Conservation (phyloP, 139 green algal species). For the Micromonas pusilla region DNA sequence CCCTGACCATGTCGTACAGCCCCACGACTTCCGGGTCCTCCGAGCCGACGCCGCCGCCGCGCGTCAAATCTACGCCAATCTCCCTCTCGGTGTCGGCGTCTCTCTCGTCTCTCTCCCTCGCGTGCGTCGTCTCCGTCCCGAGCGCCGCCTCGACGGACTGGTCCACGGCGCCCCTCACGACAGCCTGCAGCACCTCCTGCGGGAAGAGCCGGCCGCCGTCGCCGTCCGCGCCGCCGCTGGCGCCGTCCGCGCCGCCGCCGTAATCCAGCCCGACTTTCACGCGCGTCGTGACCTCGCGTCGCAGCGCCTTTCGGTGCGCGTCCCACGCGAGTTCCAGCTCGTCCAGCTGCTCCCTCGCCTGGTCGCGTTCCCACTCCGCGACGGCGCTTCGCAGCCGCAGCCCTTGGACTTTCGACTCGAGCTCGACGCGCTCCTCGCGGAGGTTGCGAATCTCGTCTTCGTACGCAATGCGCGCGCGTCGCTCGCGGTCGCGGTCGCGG, state of each 20-base stretch:
- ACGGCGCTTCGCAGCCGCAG: neutral
- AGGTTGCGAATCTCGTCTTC: neutral
- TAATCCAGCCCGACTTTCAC: neutral
- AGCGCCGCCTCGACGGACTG: neutral
- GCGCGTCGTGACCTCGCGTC: neutral
- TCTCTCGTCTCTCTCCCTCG: too few species aligned
- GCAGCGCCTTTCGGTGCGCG: neutral
- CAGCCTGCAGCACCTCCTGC: neutral
- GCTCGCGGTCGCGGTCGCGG: too few species aligned
- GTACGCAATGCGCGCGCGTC: too few species aligned
- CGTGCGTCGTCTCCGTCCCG: neutral
- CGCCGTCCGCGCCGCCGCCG: too few species aligned
- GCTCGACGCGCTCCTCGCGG: neutral
- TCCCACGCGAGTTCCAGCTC: neutral
- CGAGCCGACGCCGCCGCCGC: too few species aligned
- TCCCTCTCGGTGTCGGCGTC: too few species aligned
- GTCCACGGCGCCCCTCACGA: neutral
- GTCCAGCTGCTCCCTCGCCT: neutral
- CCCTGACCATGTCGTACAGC: neutral
- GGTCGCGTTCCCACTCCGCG: neutral
- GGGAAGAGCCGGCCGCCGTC: neutral
- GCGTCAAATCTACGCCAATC: too few species aligned
- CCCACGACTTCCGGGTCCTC: neutral
- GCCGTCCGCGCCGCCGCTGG: neutral
- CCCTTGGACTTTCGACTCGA: neutral